A percentile compares a stretch with the other conserved stretches of the same genome.
Conservation (phyloP, 176 grass and related monocot species). For the Avena atlantica region DNA sequence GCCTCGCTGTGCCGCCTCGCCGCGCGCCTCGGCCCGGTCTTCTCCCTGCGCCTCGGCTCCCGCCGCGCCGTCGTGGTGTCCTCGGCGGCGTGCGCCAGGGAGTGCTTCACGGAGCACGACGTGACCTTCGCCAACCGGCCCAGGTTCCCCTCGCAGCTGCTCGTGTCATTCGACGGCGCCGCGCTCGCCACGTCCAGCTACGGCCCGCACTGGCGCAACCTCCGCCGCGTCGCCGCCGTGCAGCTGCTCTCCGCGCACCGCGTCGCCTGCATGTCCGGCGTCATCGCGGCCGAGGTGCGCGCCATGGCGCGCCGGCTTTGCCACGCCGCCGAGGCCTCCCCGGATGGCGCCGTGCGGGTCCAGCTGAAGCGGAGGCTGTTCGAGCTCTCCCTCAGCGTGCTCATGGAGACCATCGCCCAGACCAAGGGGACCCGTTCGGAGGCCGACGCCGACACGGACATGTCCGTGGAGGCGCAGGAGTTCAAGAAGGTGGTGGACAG, state of each 20-base stretch:
- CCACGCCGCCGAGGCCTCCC: not conserved
- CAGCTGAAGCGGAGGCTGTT: slow-evolving; percentile 60
- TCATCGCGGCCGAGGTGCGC: slow-evolving; percentile 48
- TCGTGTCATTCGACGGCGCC: slow-evolving; percentile 45
- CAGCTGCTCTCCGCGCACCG: slow-evolving; percentile 58
- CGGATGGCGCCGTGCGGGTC: slow-evolving; percentile 28
- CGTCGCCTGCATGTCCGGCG: slow-evolving; percentile 38
- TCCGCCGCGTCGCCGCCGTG: slow-evolving; percentile 58
- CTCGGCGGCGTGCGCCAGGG: slow-evolving; percentile 38
- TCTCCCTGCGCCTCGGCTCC: not conserved
- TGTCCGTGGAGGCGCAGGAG: too few relatives aligned
- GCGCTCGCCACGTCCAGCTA: slow-evolving; percentile 51
- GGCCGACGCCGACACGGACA: too few relatives aligned
- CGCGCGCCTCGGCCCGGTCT: not conserved
- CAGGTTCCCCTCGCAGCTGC: slow-evolving; percentile 43
- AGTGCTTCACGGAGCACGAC: slow-evolving; percentile 74
- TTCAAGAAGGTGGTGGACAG: too few relatives aligned
- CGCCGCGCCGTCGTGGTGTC: slow-evolving; percentile 60
- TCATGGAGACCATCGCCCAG: slow-evolving; percentile 65
- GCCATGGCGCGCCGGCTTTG: slow-evolving; percentile 50
- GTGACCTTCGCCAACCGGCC: slow-evolving; percentile 70
- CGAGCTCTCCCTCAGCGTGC: slow-evolving; percentile 40
- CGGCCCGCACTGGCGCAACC: slow-evolving; percentile 66
- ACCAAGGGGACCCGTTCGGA: slow-evolving; percentile 27
- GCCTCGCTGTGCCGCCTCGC: slow-evolving; percentile 41